A percentile compares a stretch with the other conserved stretches of the same genome.
Evolutionary conservation across 73 alveolate species (phyloP).

Genomic region (Tetrahymena thermophila): DNA sequence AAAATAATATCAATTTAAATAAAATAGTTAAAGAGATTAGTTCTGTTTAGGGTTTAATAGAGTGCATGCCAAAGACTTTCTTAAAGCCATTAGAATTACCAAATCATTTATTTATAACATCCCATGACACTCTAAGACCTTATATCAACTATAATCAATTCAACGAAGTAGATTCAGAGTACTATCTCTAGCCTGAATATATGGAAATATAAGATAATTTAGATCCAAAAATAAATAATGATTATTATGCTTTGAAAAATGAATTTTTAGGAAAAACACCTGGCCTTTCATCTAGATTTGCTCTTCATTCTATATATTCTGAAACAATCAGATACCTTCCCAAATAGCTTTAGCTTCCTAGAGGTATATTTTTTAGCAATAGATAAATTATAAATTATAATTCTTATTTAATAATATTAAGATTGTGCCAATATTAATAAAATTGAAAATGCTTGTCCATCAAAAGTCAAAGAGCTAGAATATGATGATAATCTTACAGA

Average conservation of each 20-base stretch:
- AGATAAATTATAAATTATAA: neutral
- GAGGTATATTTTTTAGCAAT: neutral
- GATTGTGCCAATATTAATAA: slow-evolving; percentile 15
- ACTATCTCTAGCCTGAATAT: neutral
- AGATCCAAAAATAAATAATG: neutral
- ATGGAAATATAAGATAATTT: neutral
- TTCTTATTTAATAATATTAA: neutral
- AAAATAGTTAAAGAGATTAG: neutral
- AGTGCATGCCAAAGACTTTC: neutral
- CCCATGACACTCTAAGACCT: neutral
- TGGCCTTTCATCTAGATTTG: neutral
- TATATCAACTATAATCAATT: neutral
- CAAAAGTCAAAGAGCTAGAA: slow-evolving; percentile 15
- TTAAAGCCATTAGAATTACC: neutral
- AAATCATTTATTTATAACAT: neutral
- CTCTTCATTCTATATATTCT: neutral
- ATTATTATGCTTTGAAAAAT: neutral
- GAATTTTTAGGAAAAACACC: neutral
- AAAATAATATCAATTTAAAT: neutral
- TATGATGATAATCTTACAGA: slow-evolving; percentile 33
- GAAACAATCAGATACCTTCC: neutral
- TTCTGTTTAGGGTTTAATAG: neutral
- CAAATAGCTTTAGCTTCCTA: neutral
- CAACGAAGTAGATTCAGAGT: neutral
- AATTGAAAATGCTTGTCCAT: slow-evolving; percentile 25